Conservation (phyloP, 2,329 filamentous ascomycete species). For the Xylariales sp. region DNA sequence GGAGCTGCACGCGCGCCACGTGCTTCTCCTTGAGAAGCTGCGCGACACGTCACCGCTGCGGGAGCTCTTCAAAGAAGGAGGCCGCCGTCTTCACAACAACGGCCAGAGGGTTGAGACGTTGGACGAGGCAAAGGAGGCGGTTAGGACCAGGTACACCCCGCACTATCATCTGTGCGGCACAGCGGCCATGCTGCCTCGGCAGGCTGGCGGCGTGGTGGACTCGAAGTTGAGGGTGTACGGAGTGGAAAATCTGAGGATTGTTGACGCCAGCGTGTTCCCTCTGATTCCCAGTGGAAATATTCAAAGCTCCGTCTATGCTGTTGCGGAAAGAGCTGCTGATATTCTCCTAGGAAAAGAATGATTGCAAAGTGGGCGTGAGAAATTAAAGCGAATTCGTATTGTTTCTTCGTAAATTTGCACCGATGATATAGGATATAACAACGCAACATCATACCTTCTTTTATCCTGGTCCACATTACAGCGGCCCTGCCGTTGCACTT, state of each 20-base stretch:
- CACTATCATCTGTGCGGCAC: conserved; percentile 46
- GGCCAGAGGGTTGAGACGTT: conserved; percentile 23
- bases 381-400: too few relatives aligned
- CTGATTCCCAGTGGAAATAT: conserved; percentile 14
- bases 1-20: conserved; percentile 40
- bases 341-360: conserved; percentile 16
- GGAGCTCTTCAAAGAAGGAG: conserved; percentile 33
- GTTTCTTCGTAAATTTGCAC: too few relatives aligned
- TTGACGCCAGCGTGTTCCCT: conserved; percentile 17
- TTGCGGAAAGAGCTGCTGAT: conserved; percentile 13
- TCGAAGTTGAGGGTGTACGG: conserved; percentile 14
- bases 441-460: too few relatives aligned
- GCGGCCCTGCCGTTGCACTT: too few relatives aligned
- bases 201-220: conserved; percentile 25
- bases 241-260: conserved; percentile 12
- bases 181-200: conserved; percentile 26
- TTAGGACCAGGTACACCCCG: conserved; percentile 27
- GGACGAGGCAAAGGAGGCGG: conserved; percentile 30
- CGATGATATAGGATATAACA: too few relatives aligned
- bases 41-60: conserved; percentile 33
- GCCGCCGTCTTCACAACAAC: conserved; percentile 22
- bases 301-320: conserved; percentile 17
- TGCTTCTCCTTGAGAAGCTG: conserved; percentile 34
- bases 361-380: too few relatives aligned
- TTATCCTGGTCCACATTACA: too few relatives aligned